Evolutionary conservation across 129 eudicot species (phyloP).

Genomic region (Mikania micrantha): DNA sequence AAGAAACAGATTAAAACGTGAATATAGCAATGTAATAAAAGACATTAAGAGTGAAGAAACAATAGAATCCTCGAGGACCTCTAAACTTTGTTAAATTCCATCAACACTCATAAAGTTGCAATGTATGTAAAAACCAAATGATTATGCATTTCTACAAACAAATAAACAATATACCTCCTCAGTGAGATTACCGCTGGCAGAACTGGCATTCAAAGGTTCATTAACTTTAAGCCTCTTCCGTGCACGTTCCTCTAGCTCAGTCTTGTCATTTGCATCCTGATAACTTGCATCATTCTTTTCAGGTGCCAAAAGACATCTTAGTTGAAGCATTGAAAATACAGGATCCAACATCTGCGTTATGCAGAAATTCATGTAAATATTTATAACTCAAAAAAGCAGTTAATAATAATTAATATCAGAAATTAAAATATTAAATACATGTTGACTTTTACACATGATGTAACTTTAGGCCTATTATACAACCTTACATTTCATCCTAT

Average conservation of each 20-base stretch:
- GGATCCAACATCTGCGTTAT: conserved; percentile 48
- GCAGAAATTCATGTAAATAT: neutral
- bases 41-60: conserved; percentile 2
- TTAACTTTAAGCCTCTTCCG: conserved; percentile 49
- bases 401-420: neutral
- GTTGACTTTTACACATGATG: neutral
- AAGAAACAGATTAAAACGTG: neutral
- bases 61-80: neutral
- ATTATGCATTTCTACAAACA: neutral
- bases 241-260: conserved; percentile 24
- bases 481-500: neutral
- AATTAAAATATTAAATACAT: neutral
- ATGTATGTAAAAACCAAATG: neutral
- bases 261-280: conserved; percentile 20
- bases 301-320: conserved; percentile 29
- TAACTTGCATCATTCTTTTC: conserved; percentile 19
- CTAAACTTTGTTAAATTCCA: neutral
- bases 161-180: conserved; percentile 32
- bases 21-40: neutral
- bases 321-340: conserved; percentile 32
- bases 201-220: conserved; percentile 13
- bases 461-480: neutral
- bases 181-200: conserved; percentile 21
- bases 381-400: neutral
- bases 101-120: neutral